Evolutionary conservation across 768 basidiomycete species (phyloP), one percentile per base, ranked within the genome.

Genomic region (Pulveroboletus sp.): DNA sequence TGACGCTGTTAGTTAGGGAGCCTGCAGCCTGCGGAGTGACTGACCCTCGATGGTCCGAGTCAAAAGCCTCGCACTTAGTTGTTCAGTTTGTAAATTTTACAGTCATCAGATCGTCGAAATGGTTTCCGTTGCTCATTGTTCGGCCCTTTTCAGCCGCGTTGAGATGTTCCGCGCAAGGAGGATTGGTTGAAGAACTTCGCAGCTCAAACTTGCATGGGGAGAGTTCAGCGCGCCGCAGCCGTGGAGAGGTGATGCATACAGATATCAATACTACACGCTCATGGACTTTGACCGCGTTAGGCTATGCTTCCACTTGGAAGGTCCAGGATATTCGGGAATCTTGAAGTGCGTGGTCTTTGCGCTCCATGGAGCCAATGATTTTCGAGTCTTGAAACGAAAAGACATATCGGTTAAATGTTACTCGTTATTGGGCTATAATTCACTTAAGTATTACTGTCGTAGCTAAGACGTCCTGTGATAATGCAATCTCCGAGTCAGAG

Each of bases 261-360:
- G 53, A 61, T 19, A 60, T 61, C 24, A 52, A 25, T 56, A 61
- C 39, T 58, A 61, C 41, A 61, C 60, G 5, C 52, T 62, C 24
- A 63, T 62, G 62, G 50, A 62, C 55, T 53, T 57, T 34, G 58
- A 54, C 32, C 62, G 63, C 19, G 62, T 63, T 19, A n/a, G n/a
- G n/a, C 48, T 59, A 2, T 46, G 47, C 8, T 63, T 62, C 62
- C 60, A 62, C n/a, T n/a, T n/a, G n/a, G n/a, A n/a, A n/a, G n/a
- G n/a, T n/a, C n/a, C 31, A 60, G 46, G 21, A 63, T 62, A 40
- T 64, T 64, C 49, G 42, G 56, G 14, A 40, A 50, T 16, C 56
- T 62, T 16, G 62, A 55, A 23, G 56, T 59, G 6, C 60, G 60
- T 40, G 60, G 60, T 33, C 40, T 60, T 6, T 60, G 35, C 54